Percentiles rank a stretch among this genome's conserved stretches.
Conservation (phyloP, 768 basidiomycete species). For the Phylloporus sp. region DNA sequence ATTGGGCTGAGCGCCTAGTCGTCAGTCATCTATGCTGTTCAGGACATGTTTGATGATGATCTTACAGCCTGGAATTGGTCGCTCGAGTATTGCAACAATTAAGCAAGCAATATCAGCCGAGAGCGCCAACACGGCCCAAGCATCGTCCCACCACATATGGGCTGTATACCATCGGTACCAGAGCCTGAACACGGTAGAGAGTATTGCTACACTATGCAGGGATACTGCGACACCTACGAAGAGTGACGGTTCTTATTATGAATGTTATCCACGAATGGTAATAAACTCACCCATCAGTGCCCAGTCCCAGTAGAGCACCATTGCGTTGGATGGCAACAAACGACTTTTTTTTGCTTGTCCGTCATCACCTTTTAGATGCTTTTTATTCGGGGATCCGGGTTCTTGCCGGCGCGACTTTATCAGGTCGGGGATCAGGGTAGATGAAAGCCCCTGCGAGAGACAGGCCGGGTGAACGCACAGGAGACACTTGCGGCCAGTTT, state of each 20-base stretch:
- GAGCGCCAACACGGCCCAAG: slow-evolving; percentile 15
- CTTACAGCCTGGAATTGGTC: slow-evolving; percentile 9
- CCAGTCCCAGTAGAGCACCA: slow-evolving; percentile 15
- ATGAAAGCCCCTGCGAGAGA: no score
- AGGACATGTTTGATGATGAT: background rate
- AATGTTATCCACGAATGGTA: background rate
- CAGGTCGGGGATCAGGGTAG: no score
- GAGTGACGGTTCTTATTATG: background rate
- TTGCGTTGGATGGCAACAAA: no score
- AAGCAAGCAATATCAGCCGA: slow-evolving; percentile 12
- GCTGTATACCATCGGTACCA: slow-evolving; percentile 17
- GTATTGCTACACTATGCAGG: slow-evolving; percentile 21
- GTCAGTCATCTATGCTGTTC: no score
- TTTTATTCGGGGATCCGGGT: no score
- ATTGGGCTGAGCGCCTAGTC: background rate
- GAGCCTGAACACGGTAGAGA: slow-evolving; percentile 21
- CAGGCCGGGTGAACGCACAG: no score
- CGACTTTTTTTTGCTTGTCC: no score
- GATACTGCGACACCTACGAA: slow-evolving; percentile 10
- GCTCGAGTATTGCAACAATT: slow-evolving; percentile 2
- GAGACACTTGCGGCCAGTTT: no score
- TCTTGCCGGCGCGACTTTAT: no score
- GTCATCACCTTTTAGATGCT: no score
- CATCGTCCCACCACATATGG: slow-evolving; percentile 27
- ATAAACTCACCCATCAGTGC: slow-evolving; percentile 10